Base-by-base conservation (phyloP, 2,329 filamentous ascomycete species). In the Trichoderma endophyticum region DNA sequence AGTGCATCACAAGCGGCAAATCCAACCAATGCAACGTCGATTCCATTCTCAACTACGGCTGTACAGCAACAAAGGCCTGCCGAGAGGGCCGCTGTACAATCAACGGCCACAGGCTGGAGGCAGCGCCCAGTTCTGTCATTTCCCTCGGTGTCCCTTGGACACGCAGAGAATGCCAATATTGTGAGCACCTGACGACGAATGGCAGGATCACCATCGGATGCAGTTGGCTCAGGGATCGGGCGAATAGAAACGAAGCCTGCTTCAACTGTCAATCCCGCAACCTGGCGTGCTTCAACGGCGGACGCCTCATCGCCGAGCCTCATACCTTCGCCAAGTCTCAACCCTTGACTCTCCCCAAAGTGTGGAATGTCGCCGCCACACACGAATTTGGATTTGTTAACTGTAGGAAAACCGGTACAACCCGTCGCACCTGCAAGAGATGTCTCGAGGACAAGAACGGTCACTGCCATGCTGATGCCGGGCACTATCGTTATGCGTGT, bases 151-250 rank as follows among this genome's bases (percentile, higher is more conserved):
- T 3, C 21, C 64, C 62, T 12, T 79, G 77, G 77, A 76, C 76
- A 36, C 77, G 77, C 1, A 75, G 72, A 48, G 71, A 72, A 4
- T 79, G 78, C 60, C 76, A 77, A 4, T 70, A 72, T 11, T 79
- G 78, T 68, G 64, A 60, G 1, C 74, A 73, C 30, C 67, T 70
- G n/a, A 66, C 51, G 18, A 34, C 61, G 43, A 74, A 63, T n/a
- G 73, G 57, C 12, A 34, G 14, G 11, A 43, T 59, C 1, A 8
- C 7, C 15, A 43, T 43, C 6, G 70, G 59, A 9, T 79, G 78
- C 74, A 74, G 70, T 64, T 79, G 77, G 77, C 70, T 78, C 11
- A 8, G 11, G 9, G 73, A 74, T n/a, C 73, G 76, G 6, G 63
- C 28, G 1, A 69, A 73, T 32, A 77, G 77, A 77, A 66, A 73